A percentile compares a stretch with the other conserved stretches of the same genome.
These are phyloP conservation scores for Solanum chiquidenum DNA, from an alignment of 257 asterid species.

Conservation along the genomic window DNA sequence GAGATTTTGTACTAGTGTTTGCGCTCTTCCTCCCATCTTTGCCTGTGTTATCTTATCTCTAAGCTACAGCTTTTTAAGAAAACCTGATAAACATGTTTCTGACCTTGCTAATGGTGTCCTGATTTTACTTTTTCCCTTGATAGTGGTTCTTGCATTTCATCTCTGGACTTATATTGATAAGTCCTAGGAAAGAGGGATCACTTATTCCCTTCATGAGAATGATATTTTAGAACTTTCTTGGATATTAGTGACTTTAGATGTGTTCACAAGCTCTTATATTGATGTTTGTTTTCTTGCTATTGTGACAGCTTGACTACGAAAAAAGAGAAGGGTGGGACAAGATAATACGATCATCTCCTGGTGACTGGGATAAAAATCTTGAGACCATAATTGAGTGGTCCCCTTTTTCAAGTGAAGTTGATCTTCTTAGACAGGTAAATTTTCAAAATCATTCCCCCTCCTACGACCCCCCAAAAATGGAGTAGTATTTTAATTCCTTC, in stretches of 20 bases:
- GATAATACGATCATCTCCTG: conserved; percentile 32
- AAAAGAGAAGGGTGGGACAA: conserved; percentile 37
- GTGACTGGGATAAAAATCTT: conserved; percentile 50
- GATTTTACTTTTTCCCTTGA: background rate
- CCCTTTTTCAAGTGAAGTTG: conserved; percentile 77
- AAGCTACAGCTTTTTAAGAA: background rate
- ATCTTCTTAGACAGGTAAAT: conserved; percentile 77
- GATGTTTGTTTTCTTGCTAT: background rate
- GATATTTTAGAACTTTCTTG: background rate
- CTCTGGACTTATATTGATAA: background rate
- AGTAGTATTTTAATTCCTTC: background rate
- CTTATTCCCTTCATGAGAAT: background rate
- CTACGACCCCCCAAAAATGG: background rate
- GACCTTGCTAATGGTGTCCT: background rate
- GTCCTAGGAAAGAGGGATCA: background rate
- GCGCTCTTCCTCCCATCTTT: background rate
- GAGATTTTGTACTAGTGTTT: background rate
- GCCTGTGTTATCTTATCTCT: background rate
- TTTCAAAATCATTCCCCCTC: background rate
- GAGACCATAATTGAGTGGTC: conserved; percentile 86
- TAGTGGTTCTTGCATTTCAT: background rate
- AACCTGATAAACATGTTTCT: background rate
- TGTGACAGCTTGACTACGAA: conserved; percentile 55
- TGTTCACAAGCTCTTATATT: background rate
- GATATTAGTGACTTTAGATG: background rate